Base-by-base conservation (phyloP, 306 rosid species). In the Vigna angularis region DNA sequence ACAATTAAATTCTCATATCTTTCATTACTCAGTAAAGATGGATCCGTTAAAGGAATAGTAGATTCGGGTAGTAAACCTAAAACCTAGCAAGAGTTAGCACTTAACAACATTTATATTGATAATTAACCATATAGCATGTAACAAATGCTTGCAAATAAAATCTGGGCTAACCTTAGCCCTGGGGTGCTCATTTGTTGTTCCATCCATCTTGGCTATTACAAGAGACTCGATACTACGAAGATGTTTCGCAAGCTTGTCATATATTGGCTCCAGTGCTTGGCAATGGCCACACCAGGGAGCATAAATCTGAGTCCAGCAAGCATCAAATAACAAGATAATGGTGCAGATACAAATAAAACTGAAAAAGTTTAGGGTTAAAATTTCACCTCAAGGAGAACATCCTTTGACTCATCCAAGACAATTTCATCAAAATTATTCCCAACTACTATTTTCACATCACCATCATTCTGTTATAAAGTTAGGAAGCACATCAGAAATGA, bases 261-360 rank as follows among this genome's bases (percentile, higher is more conserved):
- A 96, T 79, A 88, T 87, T 64, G 99, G 99, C 82, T 93, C 99
- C 80, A 96, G 80, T 63, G 97, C 55, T 89, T 93, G 96, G 87
- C 99, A 96, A 84, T 96, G 99, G 72, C 98, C 98, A 63, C 99
- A 96, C 99, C 99, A 96, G 53, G 99, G 99, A 81, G 99, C 98
- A 88, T 96, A 93, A 32, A 96, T 91, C 99, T 96, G 85, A 83
- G 28, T 78, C 64, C 59, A 62, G 73, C 20, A 62, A 56, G 45
- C 50, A 32, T 18, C 49, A 30, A 20, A 72, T 67, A 83, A 52
- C 44, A 62, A 30, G 45, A 67, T 76, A 72, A 73, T 71, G 72
- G 53, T 32, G 73, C 47, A 63, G 26, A 79, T 74, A 64, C 36
- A 79, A 38, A 74, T 13, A n/a, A 73, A 20, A 68, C 65, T 9